A percentile compares a stretch with the other conserved stretches of the same genome.
These are phyloP conservation scores for Penicillium waksmanii DNA, from an alignment of 495 filamentous ascomycete genomes.

Conservation along the genomic window DNA sequence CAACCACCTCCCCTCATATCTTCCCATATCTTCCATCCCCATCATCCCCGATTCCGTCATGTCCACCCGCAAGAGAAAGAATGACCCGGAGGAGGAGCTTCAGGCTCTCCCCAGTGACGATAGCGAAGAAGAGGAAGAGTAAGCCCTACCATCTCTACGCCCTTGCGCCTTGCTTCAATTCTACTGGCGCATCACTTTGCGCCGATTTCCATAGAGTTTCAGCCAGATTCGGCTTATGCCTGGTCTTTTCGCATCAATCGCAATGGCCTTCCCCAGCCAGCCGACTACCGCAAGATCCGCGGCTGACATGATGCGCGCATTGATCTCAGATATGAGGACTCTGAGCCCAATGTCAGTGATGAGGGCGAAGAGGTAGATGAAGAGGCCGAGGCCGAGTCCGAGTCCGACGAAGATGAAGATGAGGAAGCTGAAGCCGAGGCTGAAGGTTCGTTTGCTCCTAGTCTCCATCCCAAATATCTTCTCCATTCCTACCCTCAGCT, in stretches of 20 bases:
- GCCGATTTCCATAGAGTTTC: conserved; percentile 1
- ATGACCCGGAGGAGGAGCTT: conserved; percentile 63
- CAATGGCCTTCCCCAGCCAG: neutral
- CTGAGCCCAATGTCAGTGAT: conserved; percentile 50
- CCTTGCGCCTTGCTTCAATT: conserved; percentile 12
- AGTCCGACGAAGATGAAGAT: conserved; percentile 26
- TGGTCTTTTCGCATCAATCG: conserved; percentile 11
- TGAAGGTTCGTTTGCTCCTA: conserved; percentile 28
- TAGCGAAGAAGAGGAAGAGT: conserved; percentile 68
- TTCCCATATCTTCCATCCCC: conserved; percentile 10
- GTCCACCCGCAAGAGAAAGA: conserved; percentile 70
- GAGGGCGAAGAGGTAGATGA: conserved; percentile 39
- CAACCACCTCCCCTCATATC: conserved; percentile 6
- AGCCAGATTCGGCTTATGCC: conserved; percentile 1
- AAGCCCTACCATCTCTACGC: conserved; percentile 33
- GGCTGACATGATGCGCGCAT: conserved; percentile 21
- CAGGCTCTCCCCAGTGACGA: conserved; percentile 64
- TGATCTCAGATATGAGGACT: conserved; percentile 55
- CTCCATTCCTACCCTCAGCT: neutral
- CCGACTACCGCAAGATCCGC: neutral
- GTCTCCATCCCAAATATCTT: neutral
- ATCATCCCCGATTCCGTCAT: conserved; percentile 37
- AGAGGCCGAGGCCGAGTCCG: conserved; percentile 18
- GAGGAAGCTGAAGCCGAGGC: conserved; percentile 26
- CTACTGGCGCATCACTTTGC: conserved; percentile 1